Conservation (phyloP, 129 eudicot species). For the Centaurea solstitialis region DNA sequence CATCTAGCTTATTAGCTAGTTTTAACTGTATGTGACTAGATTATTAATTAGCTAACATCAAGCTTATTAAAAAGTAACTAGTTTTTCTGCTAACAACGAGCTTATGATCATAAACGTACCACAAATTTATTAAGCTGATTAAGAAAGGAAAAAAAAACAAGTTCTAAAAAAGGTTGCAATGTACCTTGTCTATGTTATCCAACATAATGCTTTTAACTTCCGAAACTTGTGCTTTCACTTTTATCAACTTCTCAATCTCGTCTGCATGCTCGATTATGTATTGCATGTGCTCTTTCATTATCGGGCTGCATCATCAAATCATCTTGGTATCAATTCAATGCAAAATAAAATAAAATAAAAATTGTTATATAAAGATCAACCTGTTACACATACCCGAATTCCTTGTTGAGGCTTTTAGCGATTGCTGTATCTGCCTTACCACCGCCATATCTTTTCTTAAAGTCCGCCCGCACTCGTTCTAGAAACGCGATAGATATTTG, state of each 20-base stretch:
- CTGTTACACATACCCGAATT: constrained; percentile 60
- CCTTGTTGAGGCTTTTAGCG: constrained; percentile 89
- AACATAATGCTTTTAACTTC: constrained; percentile 86
- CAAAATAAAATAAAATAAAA: not conserved
- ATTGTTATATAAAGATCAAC: not conserved
- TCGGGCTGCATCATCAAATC: constrained; percentile 49
- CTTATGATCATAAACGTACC: not conserved
- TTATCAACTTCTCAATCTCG: constrained; percentile 85
- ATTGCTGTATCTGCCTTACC: constrained; percentile 89
- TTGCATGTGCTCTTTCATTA: constrained; percentile 93
- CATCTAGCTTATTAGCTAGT: not conserved
- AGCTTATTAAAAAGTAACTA: too few relatives aligned
- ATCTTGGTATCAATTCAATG: not conserved
- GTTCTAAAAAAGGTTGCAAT: constrained; percentile 1
- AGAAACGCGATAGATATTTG: constrained; percentile 83
- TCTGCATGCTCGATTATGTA: constrained; percentile 91
- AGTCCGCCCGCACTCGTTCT: constrained; percentile 79
- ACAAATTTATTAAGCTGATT: not conserved
- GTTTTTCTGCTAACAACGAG: not conserved
- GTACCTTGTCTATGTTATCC: constrained; percentile 90
- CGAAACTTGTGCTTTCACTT: constrained; percentile 97
- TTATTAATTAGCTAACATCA: not conserved
- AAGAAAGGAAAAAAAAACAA: not conserved
- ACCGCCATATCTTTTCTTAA: constrained; percentile 89
- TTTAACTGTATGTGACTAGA: not conserved